Evolutionary conservation across 179 eudicot species (phyloP), one percentile per base, ranked within the genome.

Genomic region (Beta corolliflora): DNA sequence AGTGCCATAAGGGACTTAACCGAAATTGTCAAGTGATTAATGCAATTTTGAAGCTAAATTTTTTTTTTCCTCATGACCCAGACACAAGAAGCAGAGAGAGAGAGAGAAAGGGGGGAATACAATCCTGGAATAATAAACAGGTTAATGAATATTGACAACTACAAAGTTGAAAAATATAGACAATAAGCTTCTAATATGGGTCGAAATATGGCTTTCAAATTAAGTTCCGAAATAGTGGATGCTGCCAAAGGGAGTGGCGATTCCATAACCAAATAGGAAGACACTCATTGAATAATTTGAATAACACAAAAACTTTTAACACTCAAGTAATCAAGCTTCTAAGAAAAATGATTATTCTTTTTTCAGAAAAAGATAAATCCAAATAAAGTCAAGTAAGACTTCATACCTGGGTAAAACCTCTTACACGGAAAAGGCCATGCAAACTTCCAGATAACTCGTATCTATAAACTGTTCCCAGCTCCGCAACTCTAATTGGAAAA

Each of bases 371-470:
- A 12, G n/a, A 63, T 13, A 54, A 48, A 55, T 21, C n/a, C 67
- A 18, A 77, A 23, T 48, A 23, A 18, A 23, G 19, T 50, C 59
- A 29, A 19, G 48, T 15, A 50, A 67, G 3, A 58, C 6, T 31
- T 79, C 71, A 52, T 88, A 94, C 99, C 98, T 96, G 99, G 29
- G 99, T 96, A 81, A 96, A 96, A 72, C 99, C 99, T 87, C 99
- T 86, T 48, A 96, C 98, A 81, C 99, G 98, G 89, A 96, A 96
- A 64, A 96, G 99, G 66, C 99, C 99, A 84, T 96, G 99, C 82
- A 96, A 87, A 81, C 92, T 89, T 83, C 99, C 99, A 77, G 99
- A 96, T 80, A 96, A 86, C 84, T 96, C 99, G 52, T 96, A 96
- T 90, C 99, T 88, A 83, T 96, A 94, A 7, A 96, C 99, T 7